These are phyloP conservation scores for Apiospora pterosperma DNA, from an alignment of 2,329 filamentous ascomycete species.

Conservation along the genomic window DNA sequence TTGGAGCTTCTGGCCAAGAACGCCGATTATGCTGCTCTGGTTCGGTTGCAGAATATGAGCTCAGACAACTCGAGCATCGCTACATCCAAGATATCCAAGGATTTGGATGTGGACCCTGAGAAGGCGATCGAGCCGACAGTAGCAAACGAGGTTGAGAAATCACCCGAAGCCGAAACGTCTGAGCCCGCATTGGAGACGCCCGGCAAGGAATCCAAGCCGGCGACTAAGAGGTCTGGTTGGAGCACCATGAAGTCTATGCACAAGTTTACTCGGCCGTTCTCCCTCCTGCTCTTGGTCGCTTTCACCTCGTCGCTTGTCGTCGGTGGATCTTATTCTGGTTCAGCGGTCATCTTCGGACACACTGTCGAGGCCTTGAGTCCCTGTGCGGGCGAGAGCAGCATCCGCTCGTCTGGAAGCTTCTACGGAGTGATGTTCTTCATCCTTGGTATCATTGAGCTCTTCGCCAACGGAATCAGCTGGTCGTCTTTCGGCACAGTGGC, in stretches of 20 bases:
- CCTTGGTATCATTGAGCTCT: slow-evolving; percentile 52
- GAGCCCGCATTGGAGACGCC: slow-evolving; percentile 3
- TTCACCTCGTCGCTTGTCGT: slow-evolving; percentile 48
- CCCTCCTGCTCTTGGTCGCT: slow-evolving; percentile 36
- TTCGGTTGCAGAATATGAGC: slow-evolving; percentile 27
- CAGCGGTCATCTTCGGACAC: slow-evolving; percentile 55
- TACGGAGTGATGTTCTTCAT: slow-evolving; percentile 44
- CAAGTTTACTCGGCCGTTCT: slow-evolving; percentile 34
- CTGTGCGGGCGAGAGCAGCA: slow-evolving; percentile 37
- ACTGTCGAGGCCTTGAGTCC: slow-evolving; percentile 48
- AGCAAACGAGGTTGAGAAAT: slow-evolving; percentile 9
- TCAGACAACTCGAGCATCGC: slow-evolving; percentile 31
- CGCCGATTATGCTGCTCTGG: slow-evolving; percentile 27
- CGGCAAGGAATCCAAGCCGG: slow-evolving; percentile 7
- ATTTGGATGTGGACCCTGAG: slow-evolving; percentile 34
- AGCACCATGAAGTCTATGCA: slow-evolving; percentile 35
- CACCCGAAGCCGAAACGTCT: background rate
- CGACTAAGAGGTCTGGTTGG: slow-evolving; percentile 26
- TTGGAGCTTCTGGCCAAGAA: slow-evolving; percentile 46
- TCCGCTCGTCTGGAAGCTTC: slow-evolving; percentile 31
- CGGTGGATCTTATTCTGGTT: slow-evolving; percentile 48
- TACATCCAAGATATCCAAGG: slow-evolving; percentile 21
- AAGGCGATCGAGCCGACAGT: slow-evolving; percentile 22
- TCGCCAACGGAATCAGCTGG: slow-evolving; percentile 58
- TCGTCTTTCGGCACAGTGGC: slow-evolving; percentile 52